A percentile compares a stretch with the other conserved stretches of the same genome.
Conservation (phyloP, 176 grass and related monocot species). For the Melocanna baccifera region DNA sequence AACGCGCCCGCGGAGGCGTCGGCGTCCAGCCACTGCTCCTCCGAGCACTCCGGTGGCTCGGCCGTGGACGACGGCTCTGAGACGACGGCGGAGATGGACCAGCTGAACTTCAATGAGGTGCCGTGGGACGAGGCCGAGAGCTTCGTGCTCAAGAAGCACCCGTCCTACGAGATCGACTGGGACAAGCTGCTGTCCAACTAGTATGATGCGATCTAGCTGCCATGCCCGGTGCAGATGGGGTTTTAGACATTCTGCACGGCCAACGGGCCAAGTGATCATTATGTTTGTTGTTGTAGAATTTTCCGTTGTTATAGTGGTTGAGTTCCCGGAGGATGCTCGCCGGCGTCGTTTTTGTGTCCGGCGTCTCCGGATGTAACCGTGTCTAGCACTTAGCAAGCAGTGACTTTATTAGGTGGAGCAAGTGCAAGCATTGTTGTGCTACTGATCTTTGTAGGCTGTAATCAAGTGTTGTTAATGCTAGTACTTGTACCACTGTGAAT, state of each 20-base stretch:
- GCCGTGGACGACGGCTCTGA: slow-evolving; percentile 8
- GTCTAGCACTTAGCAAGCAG: neutral
- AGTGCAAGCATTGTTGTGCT: neutral
- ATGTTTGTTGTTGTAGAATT: neutral
- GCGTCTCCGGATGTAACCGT: neutral
- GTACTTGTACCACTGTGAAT: neutral
- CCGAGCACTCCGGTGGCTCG: slow-evolving; percentile 4
- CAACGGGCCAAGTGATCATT: neutral
- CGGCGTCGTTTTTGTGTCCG: slow-evolving; percentile 17
- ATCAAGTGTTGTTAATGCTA: neutral
- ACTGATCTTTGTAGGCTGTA: neutral
- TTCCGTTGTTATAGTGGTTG: neutral
- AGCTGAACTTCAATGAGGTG: slow-evolving; percentile 46
- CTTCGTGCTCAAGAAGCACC: slow-evolving; percentile 44
- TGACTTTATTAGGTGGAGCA: neutral
- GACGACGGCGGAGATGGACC: slow-evolving; percentile 22
- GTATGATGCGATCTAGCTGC: neutral
- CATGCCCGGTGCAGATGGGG: slow-evolving; percentile 37
- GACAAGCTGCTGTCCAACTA: slow-evolving; percentile 44
- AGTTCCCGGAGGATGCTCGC: slow-evolving; percentile 5
- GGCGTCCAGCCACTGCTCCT: slow-evolving; percentile 9
- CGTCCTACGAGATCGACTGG: slow-evolving; percentile 58
- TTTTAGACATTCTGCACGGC: slow-evolving; percentile 37
- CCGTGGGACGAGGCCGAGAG: slow-evolving; percentile 57
- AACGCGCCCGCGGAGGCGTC: neutral